phyloP scores from a whole-genome alignment of 2,329 filamentous ascomycete species.

The Penicillium concentricum region DNA sequence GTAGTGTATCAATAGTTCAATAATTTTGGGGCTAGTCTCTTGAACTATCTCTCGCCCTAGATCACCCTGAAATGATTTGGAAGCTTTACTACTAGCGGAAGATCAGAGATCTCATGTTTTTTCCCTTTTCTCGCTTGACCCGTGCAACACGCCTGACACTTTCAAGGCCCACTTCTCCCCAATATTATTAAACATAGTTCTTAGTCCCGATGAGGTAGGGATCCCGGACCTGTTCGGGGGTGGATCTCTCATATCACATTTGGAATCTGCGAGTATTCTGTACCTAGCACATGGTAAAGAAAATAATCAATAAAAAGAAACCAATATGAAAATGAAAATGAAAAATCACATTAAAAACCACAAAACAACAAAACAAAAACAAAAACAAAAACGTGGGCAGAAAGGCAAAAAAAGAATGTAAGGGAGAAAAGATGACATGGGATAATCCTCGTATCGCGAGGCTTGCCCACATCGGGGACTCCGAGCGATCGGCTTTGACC shows the following conservation, averaged over 20 bases:
- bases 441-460: conserved; percentile 4
- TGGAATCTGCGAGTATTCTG: neutral
- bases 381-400: conserved; percentile 1
- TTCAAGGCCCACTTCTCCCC: neutral
- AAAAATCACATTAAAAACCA: neutral
- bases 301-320: too few species aligned
- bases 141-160: conserved; percentile 3
- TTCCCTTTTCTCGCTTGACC: neutral
- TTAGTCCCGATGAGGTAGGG: neutral
- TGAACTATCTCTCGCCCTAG: conserved; percentile 2
- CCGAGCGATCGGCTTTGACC: conserved; percentile 15
- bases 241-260: conserved; percentile 7
- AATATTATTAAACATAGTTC: neutral
- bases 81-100: conserved; percentile 7
- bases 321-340: neutral
- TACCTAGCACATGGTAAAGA: neutral
- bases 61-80: conserved; percentile 18
- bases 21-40: conserved; percentile 2
- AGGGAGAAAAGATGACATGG: too few species aligned
- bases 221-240: conserved; percentile 3
- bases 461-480: conserved; percentile 8
- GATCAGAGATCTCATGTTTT: conserved; percentile 1
- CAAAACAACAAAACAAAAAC: too few species aligned
- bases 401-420: neutral
- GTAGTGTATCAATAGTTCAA: conserved; percentile 5